Percentiles rank a stretch among this genome's conserved stretches.
Evolutionary conservation across 805 yeast species (phyloP).

Genomic region (Groenewaldozyma salmanticensis): DNA sequence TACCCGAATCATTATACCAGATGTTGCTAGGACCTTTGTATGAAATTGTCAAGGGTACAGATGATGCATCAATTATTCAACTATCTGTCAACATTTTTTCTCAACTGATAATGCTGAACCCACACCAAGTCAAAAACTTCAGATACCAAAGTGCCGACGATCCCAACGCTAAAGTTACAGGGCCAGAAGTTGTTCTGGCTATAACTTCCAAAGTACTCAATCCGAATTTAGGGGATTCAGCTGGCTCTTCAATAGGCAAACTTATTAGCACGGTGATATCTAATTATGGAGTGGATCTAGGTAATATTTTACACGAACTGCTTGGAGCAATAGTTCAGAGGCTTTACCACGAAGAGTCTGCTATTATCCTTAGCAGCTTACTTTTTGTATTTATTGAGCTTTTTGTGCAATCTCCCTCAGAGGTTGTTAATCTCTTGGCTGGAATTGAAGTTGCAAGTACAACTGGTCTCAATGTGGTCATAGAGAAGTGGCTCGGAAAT

Average conservation of each 20-base stretch:
- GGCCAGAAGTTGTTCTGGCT: constrained; percentile 47
- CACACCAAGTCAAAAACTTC: constrained; percentile 18
- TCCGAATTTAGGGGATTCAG: constrained; percentile 66
- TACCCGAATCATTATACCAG: constrained; percentile 16
- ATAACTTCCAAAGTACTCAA: constrained; percentile 62
- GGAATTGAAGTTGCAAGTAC: constrained; percentile 19
- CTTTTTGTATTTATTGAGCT: constrained; percentile 67
- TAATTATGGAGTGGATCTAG: constrained; percentile 35
- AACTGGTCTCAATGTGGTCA: constrained; percentile 43
- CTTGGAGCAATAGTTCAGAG: constrained; percentile 64
- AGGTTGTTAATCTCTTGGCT: constrained; percentile 53
- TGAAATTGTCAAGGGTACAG: constrained; percentile 37
- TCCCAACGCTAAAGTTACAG: constrained; percentile 19
- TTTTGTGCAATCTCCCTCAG: constrained; percentile 49
- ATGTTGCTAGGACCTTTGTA: constrained; percentile 31
- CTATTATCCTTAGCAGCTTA: constrained; percentile 63
- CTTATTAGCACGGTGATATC: constrained; percentile 52
- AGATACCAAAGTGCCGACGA: constrained; percentile 1
- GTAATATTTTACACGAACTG: constrained; percentile 40
- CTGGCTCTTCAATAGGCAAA: constrained; percentile 69
- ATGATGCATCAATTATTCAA: constrained; percentile 74
- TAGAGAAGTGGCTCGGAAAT: constrained; percentile 75
- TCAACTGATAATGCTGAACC: constrained; percentile 39
- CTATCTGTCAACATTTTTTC: constrained; percentile 66
- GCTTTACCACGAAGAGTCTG: constrained; percentile 54